Base-by-base conservation (phyloP, 805 yeast species). In the Teunomyces panamensis region DNA sequence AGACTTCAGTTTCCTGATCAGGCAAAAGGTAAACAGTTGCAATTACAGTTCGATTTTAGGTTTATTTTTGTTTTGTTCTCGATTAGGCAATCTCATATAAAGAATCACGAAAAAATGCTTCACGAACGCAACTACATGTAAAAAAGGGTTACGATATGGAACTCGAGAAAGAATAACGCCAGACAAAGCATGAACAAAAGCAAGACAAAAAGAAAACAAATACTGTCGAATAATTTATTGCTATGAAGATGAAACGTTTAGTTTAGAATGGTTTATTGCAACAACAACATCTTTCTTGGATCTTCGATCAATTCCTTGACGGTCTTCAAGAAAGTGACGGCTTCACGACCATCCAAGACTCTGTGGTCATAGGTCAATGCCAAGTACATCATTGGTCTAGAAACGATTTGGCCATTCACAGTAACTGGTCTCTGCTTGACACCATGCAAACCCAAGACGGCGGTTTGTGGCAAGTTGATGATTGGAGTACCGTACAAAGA, bases 361-460 rank as follows among this genome's bases (percentile, higher is more conserved):
- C 99, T 87, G 78, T 94, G 99, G 69, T 94, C 99, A 71, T 94
- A 94, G 49, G 99, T 92, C 71, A 94, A 85, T 46, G 99, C 99
- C 63, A 94, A 75, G 81, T 94, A 94, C 99, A 94, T 94, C 98
- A 94, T 92, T 69, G 99, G 99, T 79, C 98, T 87, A 39, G 92
- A 81, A 58, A 88, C 99, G 59, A 94, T 80, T 79, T 92, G 91
- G 47, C 99, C 99, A 60, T 94, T 85, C 50, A 94, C 90, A 50
- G 92, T 92, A 51, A 94, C 96, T 39, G 98, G 94, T 79, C 98
- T 90, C 71, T 94, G 92, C 78, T 94, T 94, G 59, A 89, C 87
- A 72, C 97, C 98, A 64, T 94, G 99, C 66, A 94, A 81, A 60
- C 99, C 99, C 60, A 94, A 80, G 20, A 94, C 99, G 39, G 98